Conservation (phyloP, 495 filamentous ascomycete genomes). For the Neurospora sublineolata region DNA sequence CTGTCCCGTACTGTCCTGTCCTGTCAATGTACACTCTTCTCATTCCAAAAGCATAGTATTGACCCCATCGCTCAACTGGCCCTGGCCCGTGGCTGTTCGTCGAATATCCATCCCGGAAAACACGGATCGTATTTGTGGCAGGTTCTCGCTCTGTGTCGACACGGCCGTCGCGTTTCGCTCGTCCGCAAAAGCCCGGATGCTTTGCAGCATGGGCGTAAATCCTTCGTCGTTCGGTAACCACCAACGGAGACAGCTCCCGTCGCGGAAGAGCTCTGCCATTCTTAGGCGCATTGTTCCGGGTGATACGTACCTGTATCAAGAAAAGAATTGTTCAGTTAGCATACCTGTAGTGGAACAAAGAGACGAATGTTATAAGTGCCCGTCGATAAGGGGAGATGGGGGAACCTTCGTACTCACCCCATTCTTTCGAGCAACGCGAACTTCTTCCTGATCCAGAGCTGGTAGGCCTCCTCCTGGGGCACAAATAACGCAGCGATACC, state of each 20-base stretch:
- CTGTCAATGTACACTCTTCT: not conserved
- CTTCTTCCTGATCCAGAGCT: constrained; percentile 76
- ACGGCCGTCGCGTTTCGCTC: constrained; percentile 53
- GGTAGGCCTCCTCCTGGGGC: constrained; percentile 56
- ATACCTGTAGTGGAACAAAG: not conserved
- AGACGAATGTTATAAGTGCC: not conserved
- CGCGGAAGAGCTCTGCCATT: constrained; percentile 61
- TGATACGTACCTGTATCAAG: constrained; percentile 59
- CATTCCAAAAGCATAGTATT: not conserved
- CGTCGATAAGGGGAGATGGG: not conserved
- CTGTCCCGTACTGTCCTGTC: not conserved
- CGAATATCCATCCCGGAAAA: constrained; percentile 41
- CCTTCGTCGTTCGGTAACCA: constrained; percentile 80
- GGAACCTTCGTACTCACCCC: constrained; percentile 50
- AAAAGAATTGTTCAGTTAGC: not conserved
- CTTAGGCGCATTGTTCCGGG: constrained; percentile 58
- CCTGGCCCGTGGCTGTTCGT: not conserved
- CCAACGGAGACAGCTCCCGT: constrained; percentile 61
- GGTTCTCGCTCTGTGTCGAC: constrained; percentile 51
- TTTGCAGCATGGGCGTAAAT: constrained; percentile 56
- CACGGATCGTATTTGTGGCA: constrained; percentile 65
- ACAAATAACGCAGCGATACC: constrained; percentile 69
- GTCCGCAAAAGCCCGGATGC: constrained; percentile 64
- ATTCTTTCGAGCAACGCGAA: constrained; percentile 65
- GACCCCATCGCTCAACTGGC: not conserved